Evolutionary conservation across 2,329 filamentous ascomycete species (phyloP), one percentile per base, ranked within the genome.

Genomic region (Exophiala oligosperma): DNA sequence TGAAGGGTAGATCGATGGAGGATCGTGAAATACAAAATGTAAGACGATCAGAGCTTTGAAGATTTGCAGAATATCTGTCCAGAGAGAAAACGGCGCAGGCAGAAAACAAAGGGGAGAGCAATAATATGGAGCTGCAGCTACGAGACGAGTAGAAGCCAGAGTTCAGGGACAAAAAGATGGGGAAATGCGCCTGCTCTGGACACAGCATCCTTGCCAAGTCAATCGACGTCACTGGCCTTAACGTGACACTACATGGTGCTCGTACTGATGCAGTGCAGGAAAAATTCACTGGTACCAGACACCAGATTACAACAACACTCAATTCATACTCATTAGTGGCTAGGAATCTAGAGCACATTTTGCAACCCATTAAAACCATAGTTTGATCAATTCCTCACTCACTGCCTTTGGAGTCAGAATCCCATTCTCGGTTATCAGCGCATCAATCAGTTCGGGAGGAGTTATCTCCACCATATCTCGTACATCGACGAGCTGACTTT

Each of bases 331-430:
- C 32, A 35, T 35, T 35, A 11, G 32, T 35, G 32, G 32, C 32
- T 11, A 35, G 32, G 32, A 35, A 35, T 2, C 8, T 9, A 35
- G 32, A 35, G 6, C 11, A 11, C 32, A 8, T 28, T 35, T 35
- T 35, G 17, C 32, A 35, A 35, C 9, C 32, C 9, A 8, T 35
- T 68, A 78, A 59, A 78, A 79, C 76, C 76, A 79, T 54, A 87
- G 84, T 73, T 87, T 87, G 71, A 87, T 87, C 66, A 88, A 69
- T 70, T 87, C 84, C 70, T 87, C 84, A 58, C 84, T 86, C 38
- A 88, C 84, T 6, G 84, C 84, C 64, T 83, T 85, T 0, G 84
- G 84, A 5, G 84, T 82, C 59, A 86, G 72, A 2, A 87, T 83
- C 53, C 85, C 85, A 32, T 79, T 82, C 67, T 88, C 85, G 3